Percentiles rank a stretch among this genome's conserved stretches.
Evolutionary conservation across 1,284 basidiomycete genomes (phyloP).

Genomic region (Thecaphora thlaspeos): DNA sequence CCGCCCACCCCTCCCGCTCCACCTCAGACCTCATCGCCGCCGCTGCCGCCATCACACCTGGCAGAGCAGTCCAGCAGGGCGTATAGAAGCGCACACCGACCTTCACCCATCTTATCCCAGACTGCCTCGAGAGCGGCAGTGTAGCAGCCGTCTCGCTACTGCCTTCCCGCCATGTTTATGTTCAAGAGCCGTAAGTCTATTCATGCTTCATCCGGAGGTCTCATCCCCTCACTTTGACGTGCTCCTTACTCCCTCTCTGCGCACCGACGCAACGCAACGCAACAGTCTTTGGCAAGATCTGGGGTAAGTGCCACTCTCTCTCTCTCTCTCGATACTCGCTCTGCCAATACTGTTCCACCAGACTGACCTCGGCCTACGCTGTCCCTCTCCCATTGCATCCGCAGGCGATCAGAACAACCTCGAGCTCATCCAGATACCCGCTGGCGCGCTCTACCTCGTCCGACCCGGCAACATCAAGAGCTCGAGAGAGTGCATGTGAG

Average conservation of each 20-base stretch:
- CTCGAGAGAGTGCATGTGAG: conserved; percentile 96
- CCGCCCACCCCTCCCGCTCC: neutral
- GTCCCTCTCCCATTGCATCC: too few species aligned
- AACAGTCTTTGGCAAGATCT: conserved; percentile 89
- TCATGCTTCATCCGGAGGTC: too few species aligned
- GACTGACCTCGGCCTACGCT: too few species aligned
- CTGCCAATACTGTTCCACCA: too few species aligned
- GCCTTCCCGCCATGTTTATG: conserved; percentile 66
- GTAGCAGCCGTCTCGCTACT: too few species aligned
- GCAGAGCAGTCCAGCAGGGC: neutral
- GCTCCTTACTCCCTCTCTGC: too few species aligned
- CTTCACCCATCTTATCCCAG: neutral
- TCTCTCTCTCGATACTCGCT: too few species aligned
- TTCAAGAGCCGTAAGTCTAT: conserved; percentile 77
- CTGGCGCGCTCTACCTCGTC: conserved; percentile 86
- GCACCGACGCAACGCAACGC: too few species aligned
- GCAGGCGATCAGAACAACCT: conserved; percentile 50
- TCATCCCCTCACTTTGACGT: too few species aligned
- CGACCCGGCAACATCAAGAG: conserved; percentile 86
- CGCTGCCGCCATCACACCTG: neutral
- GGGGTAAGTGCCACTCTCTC: too few species aligned
- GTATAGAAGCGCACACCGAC: neutral
- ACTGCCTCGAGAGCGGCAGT: neutral
- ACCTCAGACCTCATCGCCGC: too few species aligned
- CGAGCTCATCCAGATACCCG: conserved; percentile 82